phyloP scores from a whole-genome alignment of 352 stramenopile species.

The Phytophthora tentaculata region DNA sequence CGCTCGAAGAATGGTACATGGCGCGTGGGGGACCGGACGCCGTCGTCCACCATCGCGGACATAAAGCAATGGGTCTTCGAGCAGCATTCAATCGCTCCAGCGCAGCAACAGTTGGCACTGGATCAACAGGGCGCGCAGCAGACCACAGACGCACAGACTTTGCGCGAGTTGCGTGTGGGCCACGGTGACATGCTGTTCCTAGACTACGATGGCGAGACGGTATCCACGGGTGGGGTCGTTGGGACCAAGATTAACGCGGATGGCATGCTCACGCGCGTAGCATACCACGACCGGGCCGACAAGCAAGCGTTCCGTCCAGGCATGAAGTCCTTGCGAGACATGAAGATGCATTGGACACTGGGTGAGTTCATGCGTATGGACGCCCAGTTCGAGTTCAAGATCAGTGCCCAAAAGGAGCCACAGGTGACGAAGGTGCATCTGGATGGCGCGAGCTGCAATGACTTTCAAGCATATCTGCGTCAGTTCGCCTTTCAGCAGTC shows the following conservation, averaged over 20 bases:
- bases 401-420: conserved; percentile 92
- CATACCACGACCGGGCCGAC: conserved; percentile 74
- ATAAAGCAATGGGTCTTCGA: conserved; percentile 81
- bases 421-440: conserved; percentile 86
- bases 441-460: conserved; percentile 87
- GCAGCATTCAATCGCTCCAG: conserved; percentile 67
- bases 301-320: conserved; percentile 94
- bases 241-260: conserved; percentile 84
- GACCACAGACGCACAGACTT: conserved; percentile 56
- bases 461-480: conserved; percentile 92
- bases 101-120: conserved; percentile 58
- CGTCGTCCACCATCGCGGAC: conserved; percentile 68
- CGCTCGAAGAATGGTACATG: conserved; percentile 90
- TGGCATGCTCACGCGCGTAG: conserved; percentile 78
- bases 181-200: conserved; percentile 88
- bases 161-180: conserved; percentile 60
- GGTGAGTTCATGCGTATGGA: conserved; percentile 98
- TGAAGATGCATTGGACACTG: conserved; percentile 99
- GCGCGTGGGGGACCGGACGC: conserved; percentile 72
- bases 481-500: conserved; percentile 95
- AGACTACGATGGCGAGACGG: conserved; percentile 73
- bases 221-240: conserved; percentile 53
- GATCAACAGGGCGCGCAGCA: conserved; percentile 54
- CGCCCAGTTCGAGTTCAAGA: conserved; percentile 97
- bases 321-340: conserved; percentile 95